These are phyloP conservation scores for Chlorokybus atmophyticus DNA, from an alignment of 139 green algal genomes.

Conservation along the genomic window DNA sequence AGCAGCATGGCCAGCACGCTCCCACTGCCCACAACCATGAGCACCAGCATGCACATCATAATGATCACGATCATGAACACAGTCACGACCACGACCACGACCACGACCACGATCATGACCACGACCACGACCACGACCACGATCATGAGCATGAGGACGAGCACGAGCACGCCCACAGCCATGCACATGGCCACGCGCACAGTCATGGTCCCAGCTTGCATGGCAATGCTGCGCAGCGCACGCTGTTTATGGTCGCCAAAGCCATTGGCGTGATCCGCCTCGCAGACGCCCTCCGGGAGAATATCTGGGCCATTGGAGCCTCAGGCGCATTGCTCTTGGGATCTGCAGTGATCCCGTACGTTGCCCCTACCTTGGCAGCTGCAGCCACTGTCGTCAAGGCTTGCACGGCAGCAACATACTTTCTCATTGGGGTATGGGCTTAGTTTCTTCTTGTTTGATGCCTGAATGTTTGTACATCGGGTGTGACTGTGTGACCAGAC, in stretches of 20 bases:
- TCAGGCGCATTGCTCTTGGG: slow-evolving; percentile 14
- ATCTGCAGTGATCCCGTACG: slow-evolving; percentile 1
- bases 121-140: slow-evolving; percentile 9
- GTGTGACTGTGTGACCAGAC: no score
- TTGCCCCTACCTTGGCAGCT: background rate
- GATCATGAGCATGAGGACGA: slow-evolving; percentile 4
- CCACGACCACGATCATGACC: slow-evolving; percentile 3
- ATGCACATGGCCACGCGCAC: background rate
- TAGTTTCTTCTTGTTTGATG: background rate
- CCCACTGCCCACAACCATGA: slow-evolving; percentile 2
- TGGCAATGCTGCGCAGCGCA: slow-evolving; percentile 9
- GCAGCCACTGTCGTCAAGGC: background rate
- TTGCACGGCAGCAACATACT: background rate
- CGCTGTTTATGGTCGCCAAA: slow-evolving; percentile 5
- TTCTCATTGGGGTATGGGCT: background rate
- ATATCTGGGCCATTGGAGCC: background rate
- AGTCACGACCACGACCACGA: background rate
- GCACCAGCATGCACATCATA: slow-evolving; percentile 7
- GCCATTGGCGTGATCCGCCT: slow-evolving; percentile 1
- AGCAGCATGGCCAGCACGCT: no score
- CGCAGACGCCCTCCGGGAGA: slow-evolving; percentile 19
- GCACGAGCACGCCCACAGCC: background rate
- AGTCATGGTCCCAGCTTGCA: background rate
- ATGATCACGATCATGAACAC: slow-evolving; percentile 1
- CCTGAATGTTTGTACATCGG: no score